Evolutionary conservation across 1,284 basidiomycete genomes (phyloP), one percentile per base, ranked within the genome.

Genomic region (Cryptococcus sp.): DNA sequence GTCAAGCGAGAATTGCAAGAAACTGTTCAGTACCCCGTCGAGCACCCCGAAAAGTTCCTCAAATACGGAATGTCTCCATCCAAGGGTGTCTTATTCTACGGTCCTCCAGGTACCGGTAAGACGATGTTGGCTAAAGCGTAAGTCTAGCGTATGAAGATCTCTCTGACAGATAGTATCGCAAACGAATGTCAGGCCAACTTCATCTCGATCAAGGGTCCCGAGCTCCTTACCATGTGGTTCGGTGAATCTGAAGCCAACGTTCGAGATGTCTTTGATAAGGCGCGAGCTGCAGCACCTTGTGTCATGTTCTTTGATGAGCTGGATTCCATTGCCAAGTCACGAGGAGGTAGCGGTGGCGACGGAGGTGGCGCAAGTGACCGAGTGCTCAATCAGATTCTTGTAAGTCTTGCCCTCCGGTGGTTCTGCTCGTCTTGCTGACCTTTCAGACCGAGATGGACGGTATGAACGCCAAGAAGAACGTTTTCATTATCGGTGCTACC

Each of bases 281-380:
- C 96, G 49, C 90, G 96, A 65, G 94, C 94, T 21, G 96, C 96
- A 4, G 93, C 94, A 7, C 96, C 96, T 2, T 98, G 94, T 76
- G 92, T 98, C 61, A 97, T 98, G 92, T 98, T 98, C 87, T 98
- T 98, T 77, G 94, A 99, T 69, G 94, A 99, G 78, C 81, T 99
- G 70, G 94, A 98, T 74, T 96, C 94, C 11, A 98, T 98, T 66
- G 94, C 94, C 50, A 98, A 98, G 80, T 84, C 91, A 47, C 90
- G 96, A 78, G 94, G 94, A 56, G 77, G 78, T 24, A 80, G 80
- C 18, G 80, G 83, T 2, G 79, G 82, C 14, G 94, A 97, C 72
- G 93, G 79, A 52, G 93, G 93, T 61, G 96, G 94, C 57, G 93
- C 94, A 7, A 86, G 92, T 46, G 96, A 99, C 75, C 91, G 96